phyloP scores from a whole-genome alignment of 768 basidiomycete genomes.

The Terana coerulea region DNA sequence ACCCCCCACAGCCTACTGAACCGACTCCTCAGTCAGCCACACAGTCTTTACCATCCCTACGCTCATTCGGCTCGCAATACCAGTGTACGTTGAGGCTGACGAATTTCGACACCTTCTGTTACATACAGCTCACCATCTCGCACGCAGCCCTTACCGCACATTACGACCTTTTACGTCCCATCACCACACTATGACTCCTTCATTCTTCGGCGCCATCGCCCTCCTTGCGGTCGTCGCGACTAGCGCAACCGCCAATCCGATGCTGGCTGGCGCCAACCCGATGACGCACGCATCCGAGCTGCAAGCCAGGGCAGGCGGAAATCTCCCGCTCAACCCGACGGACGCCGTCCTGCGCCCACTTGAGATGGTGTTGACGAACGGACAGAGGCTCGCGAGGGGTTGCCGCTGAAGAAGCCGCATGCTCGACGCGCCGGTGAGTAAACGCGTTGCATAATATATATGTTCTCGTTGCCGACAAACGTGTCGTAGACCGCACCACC shows the following conservation, averaged over 20 bases:
- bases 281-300: background rate
- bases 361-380: conserved; percentile 16
- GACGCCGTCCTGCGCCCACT: conserved; percentile 7
- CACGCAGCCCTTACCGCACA: background rate
- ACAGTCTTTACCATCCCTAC: background rate
- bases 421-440: conserved; percentile 8
- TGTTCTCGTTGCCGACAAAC: background rate
- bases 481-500: conserved; percentile 1
- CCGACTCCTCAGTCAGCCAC: conserved; percentile 1
- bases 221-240: background rate
- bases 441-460: too few relatives aligned
- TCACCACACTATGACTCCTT: background rate
- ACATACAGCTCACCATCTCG: background rate
- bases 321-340: conserved; percentile 15
- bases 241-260: background rate
- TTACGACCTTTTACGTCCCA: conserved; percentile 1
- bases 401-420: conserved; percentile 17
- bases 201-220: background rate
- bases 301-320: background rate
- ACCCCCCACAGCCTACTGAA: background rate
- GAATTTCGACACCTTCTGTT: background rate
- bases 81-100: too few relatives aligned
- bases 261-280: background rate
- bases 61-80: background rate
- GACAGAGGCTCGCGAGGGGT: conserved; percentile 17